Conservation (phyloP, 1,284 basidiomycete species). For the Trichosporon coremiiforme region DNA sequence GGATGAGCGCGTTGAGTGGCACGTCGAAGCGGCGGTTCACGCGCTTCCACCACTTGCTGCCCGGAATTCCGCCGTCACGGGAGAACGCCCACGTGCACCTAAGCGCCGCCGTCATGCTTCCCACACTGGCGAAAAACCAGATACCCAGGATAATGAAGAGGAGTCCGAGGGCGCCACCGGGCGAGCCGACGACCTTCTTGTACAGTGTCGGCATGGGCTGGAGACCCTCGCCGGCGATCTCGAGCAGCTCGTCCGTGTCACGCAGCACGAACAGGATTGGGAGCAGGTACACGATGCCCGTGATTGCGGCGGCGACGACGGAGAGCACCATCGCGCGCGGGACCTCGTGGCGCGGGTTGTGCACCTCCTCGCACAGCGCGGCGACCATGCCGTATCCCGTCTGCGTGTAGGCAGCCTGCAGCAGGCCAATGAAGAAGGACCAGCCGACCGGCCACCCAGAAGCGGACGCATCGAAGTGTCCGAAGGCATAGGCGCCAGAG, state of each 20-base stretch:
- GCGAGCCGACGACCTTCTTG: constrained; percentile 56
- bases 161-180: constrained; percentile 57
- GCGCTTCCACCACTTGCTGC: constrained; percentile 45
- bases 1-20: constrained; percentile 55
- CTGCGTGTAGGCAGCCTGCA: constrained; percentile 52
- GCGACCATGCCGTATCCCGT: constrained; percentile 57
- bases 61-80: constrained; percentile 58
- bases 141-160: constrained; percentile 59
- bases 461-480: constrained; percentile 33
- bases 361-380: constrained; percentile 56
- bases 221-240: constrained; percentile 47
- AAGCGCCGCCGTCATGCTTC: constrained; percentile 52
- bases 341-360: constrained; percentile 53
- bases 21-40: constrained; percentile 53
- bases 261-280: constrained; percentile 58
- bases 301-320: constrained; percentile 57
- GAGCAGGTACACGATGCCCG: constrained; percentile 57
- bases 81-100: constrained; percentile 46
- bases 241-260: constrained; percentile 52
- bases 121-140: constrained; percentile 58
- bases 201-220: constrained; percentile 59
- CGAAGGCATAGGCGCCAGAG: constrained; percentile 55
- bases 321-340: constrained; percentile 57
- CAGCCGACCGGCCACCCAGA: constrained; percentile 30
- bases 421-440: constrained; percentile 34